Base-by-base conservation (phyloP, 2,329 filamentous ascomycete genomes). In the Aspergillus vadensis region DNA sequence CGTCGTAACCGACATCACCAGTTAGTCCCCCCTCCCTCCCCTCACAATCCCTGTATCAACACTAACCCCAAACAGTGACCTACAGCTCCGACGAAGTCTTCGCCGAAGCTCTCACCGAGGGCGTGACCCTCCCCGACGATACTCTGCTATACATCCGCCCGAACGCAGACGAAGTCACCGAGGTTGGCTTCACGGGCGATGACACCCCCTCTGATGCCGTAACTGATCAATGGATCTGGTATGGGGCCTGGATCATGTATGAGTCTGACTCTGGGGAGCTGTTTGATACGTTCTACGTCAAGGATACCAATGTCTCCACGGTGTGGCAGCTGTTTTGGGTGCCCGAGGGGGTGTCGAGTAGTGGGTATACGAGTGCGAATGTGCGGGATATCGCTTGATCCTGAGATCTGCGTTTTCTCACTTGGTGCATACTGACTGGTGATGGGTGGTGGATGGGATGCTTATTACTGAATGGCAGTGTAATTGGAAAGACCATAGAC, bases 241-340 rank as follows among this genome's bases (percentile, higher is more conserved):
- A 50, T 4, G 47, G 47, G 1, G 47, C 25, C 12, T 50, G 47
- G 47, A n/a, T 50, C 25, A 50, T 50, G 47, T 50, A 50, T n/a
- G 47, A 50, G 9, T 25, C 15, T 0, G 47, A 27, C 12, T 50
- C 47, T 1, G 47, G 47, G n/a, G 25, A 27, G 25, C n/a, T 50
- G 7, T 17, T 30, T 5, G 47, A 50, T 6, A 17, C 47, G 47
- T 50, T 50, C 47, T 50, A 50, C 1, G 47, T 50, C 15, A 27
- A 50, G 47, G 47, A 50, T 15, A 50, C 47, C 1, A 32, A 50
- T 17, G 47, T 50, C 6, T 17, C 47, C 1, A n/a, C 25, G 7
- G 47, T 50, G 27, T 50, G 47, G 47, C 47, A 50, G 47, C n/a
- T 50, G 47, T 50, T 12, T 30, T 50, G 47, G 47, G 25, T 32